Evolutionary conservation across 1,284 basidiomycete species (phyloP).

Genomic region (Cutaneotrichosporon sp.): DNA sequence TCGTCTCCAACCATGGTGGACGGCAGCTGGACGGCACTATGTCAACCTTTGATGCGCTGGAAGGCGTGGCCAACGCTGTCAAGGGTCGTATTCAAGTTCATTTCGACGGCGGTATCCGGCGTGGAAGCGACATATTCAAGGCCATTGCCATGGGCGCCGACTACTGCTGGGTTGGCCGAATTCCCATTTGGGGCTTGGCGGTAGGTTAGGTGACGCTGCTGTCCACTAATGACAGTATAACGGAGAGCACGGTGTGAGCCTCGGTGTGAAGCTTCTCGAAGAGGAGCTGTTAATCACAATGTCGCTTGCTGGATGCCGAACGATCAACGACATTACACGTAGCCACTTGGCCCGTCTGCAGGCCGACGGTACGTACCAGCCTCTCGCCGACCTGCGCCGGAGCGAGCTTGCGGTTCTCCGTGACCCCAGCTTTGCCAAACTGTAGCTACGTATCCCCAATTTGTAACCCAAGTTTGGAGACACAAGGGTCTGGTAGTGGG

Average conservation of each 20-base stretch:
- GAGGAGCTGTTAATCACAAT: constrained; percentile 23
- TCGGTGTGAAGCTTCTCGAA: constrained; percentile 19
- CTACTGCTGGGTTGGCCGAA: constrained; percentile 27
- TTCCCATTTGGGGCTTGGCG: constrained; percentile 26
- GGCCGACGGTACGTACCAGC: constrained; percentile 7
- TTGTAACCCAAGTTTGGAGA: too few relatives aligned
- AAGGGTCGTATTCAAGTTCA: constrained; percentile 30
- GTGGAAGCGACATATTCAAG: constrained; percentile 36
- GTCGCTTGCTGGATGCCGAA: constrained; percentile 20
- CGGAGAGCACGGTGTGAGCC: constrained; percentile 17
- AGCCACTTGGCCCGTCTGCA: constrained; percentile 18
- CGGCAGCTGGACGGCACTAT: constrained; percentile 36
- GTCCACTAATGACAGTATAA: constrained; percentile 9
- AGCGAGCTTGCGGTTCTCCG: not conserved
- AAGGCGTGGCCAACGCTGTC: constrained; percentile 24
- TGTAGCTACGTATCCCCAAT: not conserved
- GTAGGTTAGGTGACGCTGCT: not conserved
- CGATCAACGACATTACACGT: constrained; percentile 17
- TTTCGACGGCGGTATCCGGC: constrained; percentile 35
- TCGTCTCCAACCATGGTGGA: constrained; percentile 35
- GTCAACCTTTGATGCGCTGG: constrained; percentile 25
- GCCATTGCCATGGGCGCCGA: constrained; percentile 37
- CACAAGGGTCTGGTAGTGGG: too few relatives aligned
- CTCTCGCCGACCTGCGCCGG: not conserved
- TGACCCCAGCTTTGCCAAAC: not conserved